Percentiles rank a stretch among this genome's conserved stretches.
phyloP scores from a whole-genome alignment of 805 yeast genomes.

The Wickerhamiella australiensis region DNA sequence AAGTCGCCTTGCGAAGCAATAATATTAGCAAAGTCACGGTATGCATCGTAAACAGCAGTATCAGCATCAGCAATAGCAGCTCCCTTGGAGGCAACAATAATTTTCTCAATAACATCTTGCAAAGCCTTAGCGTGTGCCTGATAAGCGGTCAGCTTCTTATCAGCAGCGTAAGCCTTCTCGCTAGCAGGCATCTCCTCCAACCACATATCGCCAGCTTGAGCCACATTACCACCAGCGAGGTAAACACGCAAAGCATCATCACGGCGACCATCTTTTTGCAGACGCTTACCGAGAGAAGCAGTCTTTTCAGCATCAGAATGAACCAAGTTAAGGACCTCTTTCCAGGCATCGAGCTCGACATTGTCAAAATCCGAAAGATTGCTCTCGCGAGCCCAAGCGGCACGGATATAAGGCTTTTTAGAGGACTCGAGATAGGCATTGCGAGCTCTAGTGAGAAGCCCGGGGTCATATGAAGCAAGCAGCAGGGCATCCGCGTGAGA shows the following conservation, averaged over 20 bases:
- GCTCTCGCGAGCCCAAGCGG: constrained; percentile 53
- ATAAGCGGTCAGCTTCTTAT: constrained; percentile 40
- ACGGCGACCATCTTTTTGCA: constrained; percentile 43
- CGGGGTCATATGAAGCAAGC: constrained; percentile 44
- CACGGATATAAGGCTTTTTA: constrained; percentile 55
- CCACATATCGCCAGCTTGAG: constrained; percentile 75
- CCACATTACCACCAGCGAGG: constrained; percentile 69
- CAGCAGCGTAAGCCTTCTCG: constrained; percentile 34
- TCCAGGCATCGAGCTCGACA: constrained; percentile 73
- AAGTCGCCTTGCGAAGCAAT: constrained; percentile 75
- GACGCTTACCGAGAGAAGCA: constrained; percentile 60
- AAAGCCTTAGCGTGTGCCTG: constrained; percentile 78
- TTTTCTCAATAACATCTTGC: constrained; percentile 71
- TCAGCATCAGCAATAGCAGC: constrained; percentile 28
- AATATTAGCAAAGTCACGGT: constrained; percentile 70
- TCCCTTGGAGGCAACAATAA: constrained; percentile 45
- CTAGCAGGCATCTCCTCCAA: constrained; percentile 49
- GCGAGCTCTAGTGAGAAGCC: constrained; percentile 53
- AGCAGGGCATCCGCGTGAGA: constrained; percentile 68
- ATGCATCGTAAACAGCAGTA: constrained; percentile 43
- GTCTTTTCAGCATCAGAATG: constrained; percentile 8
- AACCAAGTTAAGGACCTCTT: constrained; percentile 56
- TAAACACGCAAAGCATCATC: constrained; percentile 67
- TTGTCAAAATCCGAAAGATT: constrained; percentile 47
- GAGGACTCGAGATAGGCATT: constrained; percentile 55